Conservation (phyloP, 768 basidiomycete genomes). For the Suillus luteus region DNA sequence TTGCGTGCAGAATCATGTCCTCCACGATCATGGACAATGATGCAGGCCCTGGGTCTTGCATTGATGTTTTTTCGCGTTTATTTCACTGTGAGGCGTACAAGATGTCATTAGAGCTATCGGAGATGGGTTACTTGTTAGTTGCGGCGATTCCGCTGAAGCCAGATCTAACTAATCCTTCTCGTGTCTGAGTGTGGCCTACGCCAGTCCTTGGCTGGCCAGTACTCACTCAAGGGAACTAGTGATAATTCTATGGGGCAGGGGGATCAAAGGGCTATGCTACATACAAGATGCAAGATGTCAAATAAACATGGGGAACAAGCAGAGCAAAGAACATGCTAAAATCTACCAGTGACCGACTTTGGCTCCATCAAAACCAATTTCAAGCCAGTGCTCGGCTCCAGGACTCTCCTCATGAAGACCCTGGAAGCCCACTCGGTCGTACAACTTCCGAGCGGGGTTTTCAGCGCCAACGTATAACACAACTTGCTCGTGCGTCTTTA, state of each 20-base stretch:
- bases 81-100: not conserved
- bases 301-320: too few species aligned
- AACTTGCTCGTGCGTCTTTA: constrained; percentile 45
- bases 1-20: not conserved
- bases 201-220: not conserved
- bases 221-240: not conserved
- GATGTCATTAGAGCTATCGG: not conserved
- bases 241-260: not conserved
- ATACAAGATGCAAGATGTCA: not conserved
- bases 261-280: not conserved
- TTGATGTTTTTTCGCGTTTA: not conserved
- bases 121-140: not conserved
- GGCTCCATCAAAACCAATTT: constrained; percentile 56
- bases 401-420: constrained; percentile 42
- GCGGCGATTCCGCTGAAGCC: not conserved
- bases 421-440: constrained; percentile 54
- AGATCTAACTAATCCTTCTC: not conserved
- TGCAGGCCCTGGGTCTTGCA: not conserved
- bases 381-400: constrained; percentile 50
- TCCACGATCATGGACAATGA: not conserved
- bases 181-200: not conserved
- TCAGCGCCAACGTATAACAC: constrained; percentile 56
- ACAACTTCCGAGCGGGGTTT: constrained; percentile 53
- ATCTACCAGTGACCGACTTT: constrained; percentile 68
- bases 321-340: not conserved